phyloP scores from a whole-genome alignment of 1,284 basidiomycete genomes.

The Boletus semigastroideus region DNA sequence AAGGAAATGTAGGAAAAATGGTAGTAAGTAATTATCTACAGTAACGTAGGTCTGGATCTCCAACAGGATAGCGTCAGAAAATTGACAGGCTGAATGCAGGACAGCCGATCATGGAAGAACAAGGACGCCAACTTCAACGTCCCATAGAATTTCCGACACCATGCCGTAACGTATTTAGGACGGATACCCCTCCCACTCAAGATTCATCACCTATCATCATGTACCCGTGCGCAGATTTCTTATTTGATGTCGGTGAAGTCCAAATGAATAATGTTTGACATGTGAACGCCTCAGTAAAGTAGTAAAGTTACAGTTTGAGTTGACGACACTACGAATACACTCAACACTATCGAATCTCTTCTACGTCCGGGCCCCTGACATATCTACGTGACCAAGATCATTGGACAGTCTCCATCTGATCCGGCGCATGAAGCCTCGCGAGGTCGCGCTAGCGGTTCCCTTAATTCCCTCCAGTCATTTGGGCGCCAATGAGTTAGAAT shows the following conservation, averaged over 20 bases:
- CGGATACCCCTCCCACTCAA: too few relatives aligned
- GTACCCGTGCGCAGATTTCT: too few relatives aligned
- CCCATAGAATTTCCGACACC: constrained; percentile 13
- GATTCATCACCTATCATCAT: too few relatives aligned
- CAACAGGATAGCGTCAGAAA: constrained; percentile 2
- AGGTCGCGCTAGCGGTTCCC: background rate
- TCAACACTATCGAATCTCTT: background rate
- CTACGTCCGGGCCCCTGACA: background rate
- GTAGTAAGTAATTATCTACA: too few relatives aligned
- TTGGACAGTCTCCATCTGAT: background rate
- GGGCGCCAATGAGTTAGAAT: too few relatives aligned
- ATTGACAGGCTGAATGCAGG: constrained; percentile 18
- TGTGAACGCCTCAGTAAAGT: too few relatives aligned
- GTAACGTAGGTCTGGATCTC: too few relatives aligned
- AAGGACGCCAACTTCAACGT: background rate
- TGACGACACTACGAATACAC: background rate
- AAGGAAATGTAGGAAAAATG: too few relatives aligned
- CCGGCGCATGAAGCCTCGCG: background rate
- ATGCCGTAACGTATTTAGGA: too few relatives aligned
- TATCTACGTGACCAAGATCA: background rate
- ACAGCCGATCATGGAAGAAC: constrained; percentile 13
- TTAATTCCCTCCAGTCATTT: background rate
- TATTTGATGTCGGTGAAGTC: too few relatives aligned
- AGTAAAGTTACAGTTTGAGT: background rate
- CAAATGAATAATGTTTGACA: too few relatives aligned